These are phyloP conservation scores for Albugo laibachii DNA, from an alignment of 352 stramenopile species.

Conservation along the genomic window DNA sequence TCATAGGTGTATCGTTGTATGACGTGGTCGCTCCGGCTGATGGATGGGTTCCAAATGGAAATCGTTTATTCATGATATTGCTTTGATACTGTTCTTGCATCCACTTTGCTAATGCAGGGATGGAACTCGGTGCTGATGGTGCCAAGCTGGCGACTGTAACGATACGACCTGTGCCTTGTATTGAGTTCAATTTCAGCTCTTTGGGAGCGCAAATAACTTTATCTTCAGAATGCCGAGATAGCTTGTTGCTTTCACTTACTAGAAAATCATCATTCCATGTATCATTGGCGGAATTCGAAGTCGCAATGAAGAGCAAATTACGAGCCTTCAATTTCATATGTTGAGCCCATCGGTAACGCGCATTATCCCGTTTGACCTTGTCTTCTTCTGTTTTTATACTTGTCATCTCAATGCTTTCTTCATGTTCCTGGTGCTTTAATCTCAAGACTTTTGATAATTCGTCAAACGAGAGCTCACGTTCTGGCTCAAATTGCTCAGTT, in stretches of 20 bases:
- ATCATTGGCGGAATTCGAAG: too few species aligned
- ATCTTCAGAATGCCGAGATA: too few species aligned
- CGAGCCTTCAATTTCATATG: conserved; percentile 69
- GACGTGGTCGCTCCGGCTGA: not conserved
- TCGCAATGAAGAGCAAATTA: conserved; percentile 28
- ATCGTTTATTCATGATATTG: conserved; percentile 22
- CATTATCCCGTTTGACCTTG: conserved; percentile 60
- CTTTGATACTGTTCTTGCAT: conserved; percentile 52
- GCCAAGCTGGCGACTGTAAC: too few species aligned
- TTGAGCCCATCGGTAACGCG: conserved; percentile 64
- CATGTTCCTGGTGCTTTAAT: conserved; percentile 23
- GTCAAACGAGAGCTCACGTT: conserved; percentile 44
- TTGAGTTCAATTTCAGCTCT: too few species aligned
- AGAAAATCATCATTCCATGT: too few species aligned
- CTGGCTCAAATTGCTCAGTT: conserved; percentile 64
- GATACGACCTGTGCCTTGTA: too few species aligned
- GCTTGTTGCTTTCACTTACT: too few species aligned
- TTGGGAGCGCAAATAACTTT: too few species aligned
- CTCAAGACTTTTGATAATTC: conserved; percentile 65
- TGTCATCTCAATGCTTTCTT: conserved; percentile 51
- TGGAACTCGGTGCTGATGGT: too few species aligned
- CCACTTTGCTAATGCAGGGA: conserved; percentile 9
- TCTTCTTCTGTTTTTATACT: conserved; percentile 77
- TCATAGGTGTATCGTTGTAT: conserved; percentile 8
- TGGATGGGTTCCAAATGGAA: conserved; percentile 1